Conservation (phyloP, 495 filamentous ascomycete genomes). For the Cercophora scortea region DNA sequence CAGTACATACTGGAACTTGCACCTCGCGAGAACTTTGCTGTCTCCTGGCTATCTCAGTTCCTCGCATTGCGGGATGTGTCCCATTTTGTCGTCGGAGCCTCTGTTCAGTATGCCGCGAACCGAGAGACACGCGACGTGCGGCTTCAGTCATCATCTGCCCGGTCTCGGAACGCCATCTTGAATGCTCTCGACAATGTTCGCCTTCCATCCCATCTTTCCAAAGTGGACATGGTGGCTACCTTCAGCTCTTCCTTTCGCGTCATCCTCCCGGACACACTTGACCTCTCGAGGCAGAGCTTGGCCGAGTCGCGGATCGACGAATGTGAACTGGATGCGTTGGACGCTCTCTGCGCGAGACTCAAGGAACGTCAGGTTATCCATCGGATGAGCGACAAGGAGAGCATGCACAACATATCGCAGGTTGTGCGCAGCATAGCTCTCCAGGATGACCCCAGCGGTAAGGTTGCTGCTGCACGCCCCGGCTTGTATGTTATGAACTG, state of each 20-base stretch:
- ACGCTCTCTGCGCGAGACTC: constrained; percentile 20
- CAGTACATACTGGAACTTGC: constrained; percentile 21
- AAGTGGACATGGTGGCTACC: constrained; percentile 16
- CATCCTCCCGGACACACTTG: constrained; percentile 24
- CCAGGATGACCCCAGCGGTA: constrained; percentile 23
- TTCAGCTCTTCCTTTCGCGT: constrained; percentile 25
- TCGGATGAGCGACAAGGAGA: constrained; percentile 27
- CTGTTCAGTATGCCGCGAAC: constrained; percentile 27
- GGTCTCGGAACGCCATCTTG: constrained; percentile 28
- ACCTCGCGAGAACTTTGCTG: constrained; percentile 9
- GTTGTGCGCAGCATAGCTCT: constrained; percentile 20
- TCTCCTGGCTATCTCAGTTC: constrained; percentile 22
- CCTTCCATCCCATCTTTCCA: constrained; percentile 18
- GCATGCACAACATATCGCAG: constrained; percentile 22
- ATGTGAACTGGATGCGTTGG: constrained; percentile 27
- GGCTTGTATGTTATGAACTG: constrained; percentile 26
- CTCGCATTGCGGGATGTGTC: constrained; percentile 28
- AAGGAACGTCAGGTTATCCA: constrained; percentile 20
- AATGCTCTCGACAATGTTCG: constrained; percentile 21
- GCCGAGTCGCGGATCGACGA: constrained; percentile 16
- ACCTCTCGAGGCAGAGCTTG: constrained; percentile 8
- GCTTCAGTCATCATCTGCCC: constrained; percentile 21
- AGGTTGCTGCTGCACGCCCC: constrained; percentile 15
- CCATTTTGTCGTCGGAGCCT: constrained; percentile 26
- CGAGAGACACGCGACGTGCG: constrained; percentile 23